Percentiles rank a stretch among this genome's conserved stretches.
Evolutionary conservation across 768 basidiomycete genomes (phyloP).

Genomic region (Russula foetens): DNA sequence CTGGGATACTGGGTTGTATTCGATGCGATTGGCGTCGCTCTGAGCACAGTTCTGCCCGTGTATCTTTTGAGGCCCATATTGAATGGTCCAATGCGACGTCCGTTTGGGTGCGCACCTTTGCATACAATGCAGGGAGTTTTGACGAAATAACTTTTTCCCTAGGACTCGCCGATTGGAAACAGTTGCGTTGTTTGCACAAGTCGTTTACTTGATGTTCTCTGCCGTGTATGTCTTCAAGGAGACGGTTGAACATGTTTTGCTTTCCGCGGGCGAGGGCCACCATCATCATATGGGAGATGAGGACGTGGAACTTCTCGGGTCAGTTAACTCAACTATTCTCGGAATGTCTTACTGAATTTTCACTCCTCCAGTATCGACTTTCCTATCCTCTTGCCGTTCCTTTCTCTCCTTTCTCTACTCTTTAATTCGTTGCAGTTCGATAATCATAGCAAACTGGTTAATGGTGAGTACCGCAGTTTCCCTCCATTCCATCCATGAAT

Average conservation of each 20-base stretch:
- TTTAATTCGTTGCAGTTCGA: slow-evolving; percentile 49
- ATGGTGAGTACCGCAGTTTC: slow-evolving; percentile 37
- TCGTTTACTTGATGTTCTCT: slow-evolving; percentile 90
- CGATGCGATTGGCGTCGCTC: slow-evolving; percentile 74
- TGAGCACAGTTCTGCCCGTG: slow-evolving; percentile 38
- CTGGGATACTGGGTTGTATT: slow-evolving; percentile 97
- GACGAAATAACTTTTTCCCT: not conserved
- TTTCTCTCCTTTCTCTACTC: slow-evolving; percentile 50
- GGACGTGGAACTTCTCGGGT: slow-evolving; percentile 35
- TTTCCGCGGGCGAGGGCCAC: slow-evolving; percentile 58
- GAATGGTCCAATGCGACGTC: slow-evolving; percentile 30
- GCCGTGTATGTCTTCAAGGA: slow-evolving; percentile 97
- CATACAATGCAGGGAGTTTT: not conserved
- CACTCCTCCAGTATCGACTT: slow-evolving; percentile 49
- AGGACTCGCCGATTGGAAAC: slow-evolving; percentile 65
- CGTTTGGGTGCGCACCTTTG: slow-evolving; percentile 50
- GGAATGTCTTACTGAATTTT: not conserved
- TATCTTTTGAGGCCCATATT: slow-evolving; percentile 33
- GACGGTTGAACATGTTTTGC: slow-evolving; percentile 84
- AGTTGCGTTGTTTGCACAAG: slow-evolving; percentile 76
- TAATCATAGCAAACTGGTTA: slow-evolving; percentile 58
- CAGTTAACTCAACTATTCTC: slow-evolving; percentile 17
- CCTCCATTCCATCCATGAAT: not conserved
- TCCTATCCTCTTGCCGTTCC: slow-evolving; percentile 46
- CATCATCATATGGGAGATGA: slow-evolving; percentile 66